These are phyloP conservation scores for Phytophthora agathidicida DNA, from an alignment of 352 stramenopile genomes.

Conservation along the genomic window DNA sequence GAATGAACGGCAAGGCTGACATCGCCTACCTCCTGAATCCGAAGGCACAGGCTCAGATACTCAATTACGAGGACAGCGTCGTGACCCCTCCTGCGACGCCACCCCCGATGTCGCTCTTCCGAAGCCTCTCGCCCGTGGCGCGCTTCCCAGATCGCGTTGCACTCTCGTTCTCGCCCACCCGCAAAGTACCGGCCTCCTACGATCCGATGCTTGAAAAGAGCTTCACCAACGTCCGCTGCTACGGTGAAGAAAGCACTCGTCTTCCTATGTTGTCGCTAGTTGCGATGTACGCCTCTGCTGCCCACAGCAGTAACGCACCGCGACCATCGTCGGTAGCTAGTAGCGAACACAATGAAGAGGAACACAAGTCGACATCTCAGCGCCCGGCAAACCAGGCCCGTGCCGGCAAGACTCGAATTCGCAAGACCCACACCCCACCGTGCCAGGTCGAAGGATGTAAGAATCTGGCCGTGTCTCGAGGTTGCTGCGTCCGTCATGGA, in stretches of 20 bases:
- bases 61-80: constrained; percentile 2
- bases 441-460: constrained; percentile 66
- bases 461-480: constrained; percentile 57
- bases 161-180: constrained; percentile 23
- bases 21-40: constrained; percentile 52
- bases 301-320: constrained; percentile 12
- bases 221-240: constrained; percentile 15
- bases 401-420: constrained; percentile 20
- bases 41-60: constrained; percentile 10
- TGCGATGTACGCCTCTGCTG: constrained; percentile 21
- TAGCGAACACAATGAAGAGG: constrained; percentile 9
- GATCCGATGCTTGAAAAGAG: constrained; percentile 12
- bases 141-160: constrained; percentile 3
- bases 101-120: constrained; percentile 27
- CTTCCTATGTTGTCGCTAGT: constrained; percentile 18
- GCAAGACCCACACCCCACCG: constrained; percentile 54
- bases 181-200: constrained; percentile 35
- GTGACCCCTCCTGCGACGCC: constrained; percentile 13
- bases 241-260: constrained; percentile 15
- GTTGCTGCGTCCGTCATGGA: constrained; percentile 59
- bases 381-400: background rate
- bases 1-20: constrained; percentile 44
- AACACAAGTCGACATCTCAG: background rate
- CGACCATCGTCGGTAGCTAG: constrained; percentile 4
- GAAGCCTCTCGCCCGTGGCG: constrained; percentile 13